Conservation (phyloP, 2,329 filamentous ascomycete species). For the Xylariaceae sp. region DNA sequence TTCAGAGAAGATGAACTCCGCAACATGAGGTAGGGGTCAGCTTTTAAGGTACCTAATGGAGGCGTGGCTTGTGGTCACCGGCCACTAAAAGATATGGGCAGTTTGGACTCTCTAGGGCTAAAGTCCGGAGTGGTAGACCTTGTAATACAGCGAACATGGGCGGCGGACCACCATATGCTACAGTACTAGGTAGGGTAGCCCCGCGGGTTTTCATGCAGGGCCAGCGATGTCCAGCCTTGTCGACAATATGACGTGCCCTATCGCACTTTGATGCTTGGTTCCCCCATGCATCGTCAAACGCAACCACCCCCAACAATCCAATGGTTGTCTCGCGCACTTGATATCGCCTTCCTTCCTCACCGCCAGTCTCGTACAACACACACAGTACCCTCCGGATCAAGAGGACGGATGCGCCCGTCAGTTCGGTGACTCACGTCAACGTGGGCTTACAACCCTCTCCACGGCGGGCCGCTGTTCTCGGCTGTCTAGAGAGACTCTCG, state of each 20-base stretch:
- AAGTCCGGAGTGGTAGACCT: no score
- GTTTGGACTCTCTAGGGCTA: no score
- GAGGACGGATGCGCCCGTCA: slow-evolving; percentile 9
- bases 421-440: slow-evolving; percentile 10
- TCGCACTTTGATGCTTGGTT: background rate
- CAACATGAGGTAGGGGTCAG: no score
- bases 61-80: no score
- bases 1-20: no score
- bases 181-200: no score
- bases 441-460: slow-evolving; percentile 18
- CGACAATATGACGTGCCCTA: slow-evolving; percentile 5
- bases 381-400: background rate
- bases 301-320: slow-evolving; percentile 5
- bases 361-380: slow-evolving; percentile 13
- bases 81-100: no score
- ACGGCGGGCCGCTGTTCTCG: slow-evolving; percentile 1
- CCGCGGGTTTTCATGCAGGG: background rate
- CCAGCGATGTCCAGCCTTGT: slow-evolving; percentile 1
- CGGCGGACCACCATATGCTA: no score
- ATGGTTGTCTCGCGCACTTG: background rate
- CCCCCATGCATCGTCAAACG: slow-evolving; percentile 9
- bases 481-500: no score
- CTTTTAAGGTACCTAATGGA: no score
- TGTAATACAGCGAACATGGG: no score
- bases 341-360: slow-evolving; percentile 6